phyloP scores from a whole-genome alignment of 1,284 basidiomycete genomes.

The Tetrapyrgos nigripes region DNA sequence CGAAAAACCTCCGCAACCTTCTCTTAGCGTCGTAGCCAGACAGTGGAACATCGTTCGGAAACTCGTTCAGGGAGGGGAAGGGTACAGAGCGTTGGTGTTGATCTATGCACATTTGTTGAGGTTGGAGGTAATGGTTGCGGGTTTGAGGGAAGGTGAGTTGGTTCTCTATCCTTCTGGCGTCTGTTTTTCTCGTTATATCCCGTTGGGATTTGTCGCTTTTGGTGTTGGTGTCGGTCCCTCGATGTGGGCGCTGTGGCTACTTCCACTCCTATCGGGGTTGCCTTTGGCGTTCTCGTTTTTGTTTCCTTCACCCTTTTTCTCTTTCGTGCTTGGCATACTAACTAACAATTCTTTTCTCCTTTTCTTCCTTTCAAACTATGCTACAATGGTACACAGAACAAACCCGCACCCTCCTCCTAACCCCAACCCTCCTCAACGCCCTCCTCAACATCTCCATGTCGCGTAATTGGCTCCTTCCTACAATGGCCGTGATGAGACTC shows the following conservation, averaged over 20 bases:
- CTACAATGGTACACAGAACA: conserved; percentile 63
- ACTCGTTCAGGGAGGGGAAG: conserved; percentile 39
- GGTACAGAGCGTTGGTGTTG: conserved; percentile 66
- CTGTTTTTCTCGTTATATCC: conserved; percentile 5
- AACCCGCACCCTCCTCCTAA: conserved; percentile 69
- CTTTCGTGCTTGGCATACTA: too few species aligned
- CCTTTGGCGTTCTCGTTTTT: too few species aligned
- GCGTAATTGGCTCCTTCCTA: conserved; percentile 91
- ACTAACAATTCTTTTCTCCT: too few species aligned
- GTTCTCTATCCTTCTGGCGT: not conserved
- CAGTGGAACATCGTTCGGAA: conserved; percentile 58
- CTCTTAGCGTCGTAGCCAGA: too few species aligned
- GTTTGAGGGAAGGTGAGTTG: conserved; percentile 67
- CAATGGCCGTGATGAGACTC: conserved; percentile 82
- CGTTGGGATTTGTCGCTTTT: too few species aligned
- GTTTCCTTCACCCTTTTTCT: too few species aligned
- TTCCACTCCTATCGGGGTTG: too few species aligned
- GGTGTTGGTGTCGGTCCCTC: too few species aligned
- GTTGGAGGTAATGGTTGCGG: conserved; percentile 61
- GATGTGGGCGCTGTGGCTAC: too few species aligned
- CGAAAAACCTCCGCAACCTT: too few species aligned
- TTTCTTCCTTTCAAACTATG: too few species aligned
- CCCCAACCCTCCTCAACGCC: conserved; percentile 80
- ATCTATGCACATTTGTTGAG: conserved; percentile 90
- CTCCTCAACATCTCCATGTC: conserved; percentile 86